Percentiles rank a stretch among this genome's conserved stretches.
Conservation (phyloP, 345 rosid genomes). For the Sonneratia caseolaris region DNA sequence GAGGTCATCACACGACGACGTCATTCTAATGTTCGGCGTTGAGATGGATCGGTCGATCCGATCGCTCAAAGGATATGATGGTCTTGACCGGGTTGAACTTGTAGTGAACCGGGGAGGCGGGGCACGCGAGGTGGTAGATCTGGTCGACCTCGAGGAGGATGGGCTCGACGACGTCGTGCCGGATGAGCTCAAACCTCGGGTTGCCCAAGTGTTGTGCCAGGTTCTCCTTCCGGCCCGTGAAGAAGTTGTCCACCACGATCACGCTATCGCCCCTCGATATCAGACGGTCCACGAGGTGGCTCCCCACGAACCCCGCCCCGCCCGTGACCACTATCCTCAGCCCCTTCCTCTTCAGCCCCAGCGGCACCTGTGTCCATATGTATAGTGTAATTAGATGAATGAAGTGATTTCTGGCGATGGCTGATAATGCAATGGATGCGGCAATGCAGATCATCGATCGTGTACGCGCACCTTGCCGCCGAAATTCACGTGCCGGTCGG, state of each 20-base stretch:
- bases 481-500: neutral
- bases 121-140: slow-evolving; percentile 88
- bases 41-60: neutral
- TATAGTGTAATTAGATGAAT: neutral
- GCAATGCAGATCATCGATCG: neutral
- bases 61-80: slow-evolving; percentile 48
- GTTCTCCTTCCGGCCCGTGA: slow-evolving; percentile 71
- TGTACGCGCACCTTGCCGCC: neutral
- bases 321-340: slow-evolving; percentile 64
- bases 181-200: slow-evolving; percentile 62
- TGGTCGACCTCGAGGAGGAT: slow-evolving; percentile 78
- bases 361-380: slow-evolving; percentile 36
- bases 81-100: slow-evolving; percentile 88
- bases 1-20: no score
- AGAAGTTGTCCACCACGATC: slow-evolving; percentile 70
- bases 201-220: slow-evolving; percentile 64
- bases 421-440: neutral
- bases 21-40: no score
- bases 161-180: slow-evolving; percentile 79
- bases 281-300: slow-evolving; percentile 81
- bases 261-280: slow-evolving; percentile 69
- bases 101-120: slow-evolving; percentile 86
- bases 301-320: slow-evolving; percentile 86
- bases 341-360: slow-evolving; percentile 46
- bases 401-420: neutral